A percentile compares a stretch with the other conserved stretches of the same genome.
These are phyloP conservation scores for Cladophialophora psammophila DNA, from an alignment of 2,329 filamentous ascomycete genomes.

Conservation along the genomic window DNA sequence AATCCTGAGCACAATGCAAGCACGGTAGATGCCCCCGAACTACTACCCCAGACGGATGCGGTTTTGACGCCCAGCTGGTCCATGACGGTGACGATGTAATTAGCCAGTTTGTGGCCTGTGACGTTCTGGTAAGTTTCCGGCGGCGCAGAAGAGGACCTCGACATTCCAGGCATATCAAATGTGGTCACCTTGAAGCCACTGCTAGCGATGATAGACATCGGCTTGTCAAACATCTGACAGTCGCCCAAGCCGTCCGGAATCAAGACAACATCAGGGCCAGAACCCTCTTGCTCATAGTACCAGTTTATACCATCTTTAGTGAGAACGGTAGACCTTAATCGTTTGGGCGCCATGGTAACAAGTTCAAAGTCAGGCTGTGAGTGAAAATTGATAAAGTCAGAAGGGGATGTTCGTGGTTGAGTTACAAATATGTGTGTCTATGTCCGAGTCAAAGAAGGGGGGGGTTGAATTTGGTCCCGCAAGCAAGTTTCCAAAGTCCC, in stretches of 20 bases:
- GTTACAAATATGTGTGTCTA: background rate
- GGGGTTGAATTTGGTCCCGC: background rate
- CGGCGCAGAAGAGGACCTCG: constrained; percentile 17
- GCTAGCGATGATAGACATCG: constrained; percentile 23
- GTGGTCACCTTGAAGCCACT: constrained; percentile 24
- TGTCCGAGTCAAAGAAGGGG: too few relatives aligned
- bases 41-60: constrained; percentile 21
- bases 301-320: constrained; percentile 26
- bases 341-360: background rate
- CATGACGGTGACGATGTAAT: constrained; percentile 9
- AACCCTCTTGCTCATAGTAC: constrained; percentile 28
- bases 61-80: constrained; percentile 15
- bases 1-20: constrained; percentile 11
- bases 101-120: constrained; percentile 20
- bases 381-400: background rate
- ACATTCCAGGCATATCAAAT: constrained; percentile 32
- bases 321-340: background rate
- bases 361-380: background rate
- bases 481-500: background rate
- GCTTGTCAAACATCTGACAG: constrained; percentile 24
- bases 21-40: constrained; percentile 15
- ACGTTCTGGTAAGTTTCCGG: constrained; percentile 23
- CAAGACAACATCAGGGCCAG: constrained; percentile 23
- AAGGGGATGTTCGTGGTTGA: background rate
- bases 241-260: constrained; percentile 29